Evolutionary conservation across 345 rosid genomes (phyloP).

Genomic region (Populus simonii): DNA sequence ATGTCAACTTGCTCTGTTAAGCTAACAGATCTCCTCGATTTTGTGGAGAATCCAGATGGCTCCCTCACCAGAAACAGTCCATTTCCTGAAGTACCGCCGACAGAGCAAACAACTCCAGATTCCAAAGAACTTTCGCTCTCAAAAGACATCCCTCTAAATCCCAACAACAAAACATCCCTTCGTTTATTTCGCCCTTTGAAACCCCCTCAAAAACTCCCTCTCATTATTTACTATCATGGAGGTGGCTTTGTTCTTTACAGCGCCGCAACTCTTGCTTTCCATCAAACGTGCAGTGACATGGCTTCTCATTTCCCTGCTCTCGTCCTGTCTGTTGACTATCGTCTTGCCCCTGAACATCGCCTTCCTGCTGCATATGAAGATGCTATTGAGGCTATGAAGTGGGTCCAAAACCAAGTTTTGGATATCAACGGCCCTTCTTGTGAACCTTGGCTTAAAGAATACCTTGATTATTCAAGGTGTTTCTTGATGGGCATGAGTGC

Average conservation of each 20-base stretch:
- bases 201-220: constrained; percentile 50
- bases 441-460: constrained; percentile 66
- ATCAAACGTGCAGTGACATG: constrained; percentile 48
- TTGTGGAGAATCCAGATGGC: constrained; percentile 49
- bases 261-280: constrained; percentile 44
- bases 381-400: constrained; percentile 58
- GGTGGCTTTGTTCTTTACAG: constrained; percentile 67
- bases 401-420: constrained; percentile 66
- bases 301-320: constrained; percentile 44
- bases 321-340: constrained; percentile 70
- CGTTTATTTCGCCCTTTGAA: constrained; percentile 54
- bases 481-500: constrained; percentile 68
- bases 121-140: constrained; percentile 30
- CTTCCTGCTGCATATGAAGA: constrained; percentile 93
- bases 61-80: constrained; percentile 49
- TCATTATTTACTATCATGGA: constrained; percentile 67
- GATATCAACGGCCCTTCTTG: constrained; percentile 21
- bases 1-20: no score
- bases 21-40: no score
- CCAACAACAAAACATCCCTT: constrained; percentile 45
- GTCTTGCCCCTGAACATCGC: constrained; percentile 87
- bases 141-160: constrained; percentile 60
- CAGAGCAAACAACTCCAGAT: constrained; percentile 15
- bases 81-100: constrained; percentile 38
- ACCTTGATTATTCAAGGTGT: constrained; percentile 54